phyloP scores from a whole-genome alignment of 2,329 filamentous ascomycete genomes.

The Sordariomycetes sp. region DNA sequence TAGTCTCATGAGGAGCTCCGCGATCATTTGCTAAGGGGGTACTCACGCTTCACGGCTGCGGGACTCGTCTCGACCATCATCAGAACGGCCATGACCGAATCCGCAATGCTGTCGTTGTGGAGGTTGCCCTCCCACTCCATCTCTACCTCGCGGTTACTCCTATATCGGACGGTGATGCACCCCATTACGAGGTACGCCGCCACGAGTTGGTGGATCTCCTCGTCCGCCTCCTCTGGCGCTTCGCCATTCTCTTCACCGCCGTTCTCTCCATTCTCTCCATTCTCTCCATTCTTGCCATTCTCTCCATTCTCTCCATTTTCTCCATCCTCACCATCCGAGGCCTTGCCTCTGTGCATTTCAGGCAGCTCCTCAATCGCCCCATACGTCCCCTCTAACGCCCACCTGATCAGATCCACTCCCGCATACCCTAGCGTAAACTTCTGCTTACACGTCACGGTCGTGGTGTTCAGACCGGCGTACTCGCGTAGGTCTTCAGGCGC shows the following conservation, averaged over 20 bases:
- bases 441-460: conserved; percentile 87
- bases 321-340: conserved; percentile 10
- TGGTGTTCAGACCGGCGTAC: conserved; percentile 94
- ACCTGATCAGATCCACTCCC: conserved; percentile 81
- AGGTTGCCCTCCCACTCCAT: conserved; percentile 97
- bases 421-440: conserved; percentile 79
- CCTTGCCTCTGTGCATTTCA: conserved; percentile 31
- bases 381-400: conserved; percentile 91
- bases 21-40: conserved; percentile 6
- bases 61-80: conserved; percentile 89
- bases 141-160: conserved; percentile 68
- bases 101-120: conserved; percentile 95
- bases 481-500: conserved; percentile 91
- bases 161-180: conserved; percentile 73
- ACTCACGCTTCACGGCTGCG: conserved; percentile 80
- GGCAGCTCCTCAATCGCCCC: conserved; percentile 67
- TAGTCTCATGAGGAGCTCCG: not conserved
- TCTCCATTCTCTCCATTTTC: conserved; percentile 8
- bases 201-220: conserved; percentile 46
- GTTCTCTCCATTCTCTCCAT: conserved; percentile 11
- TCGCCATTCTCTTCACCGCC: not conserved
- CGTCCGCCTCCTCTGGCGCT: conserved; percentile 46
- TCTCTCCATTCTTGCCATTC: conserved; percentile 10
- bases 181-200: conserved; percentile 73
- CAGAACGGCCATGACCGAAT: conserved; percentile 87